A percentile compares a stretch with the other conserved stretches of the same genome.
These are phyloP conservation scores for Xerophyta viscosa DNA, from an alignment of 106 monocot genomes.

Conservation along the genomic window DNA sequence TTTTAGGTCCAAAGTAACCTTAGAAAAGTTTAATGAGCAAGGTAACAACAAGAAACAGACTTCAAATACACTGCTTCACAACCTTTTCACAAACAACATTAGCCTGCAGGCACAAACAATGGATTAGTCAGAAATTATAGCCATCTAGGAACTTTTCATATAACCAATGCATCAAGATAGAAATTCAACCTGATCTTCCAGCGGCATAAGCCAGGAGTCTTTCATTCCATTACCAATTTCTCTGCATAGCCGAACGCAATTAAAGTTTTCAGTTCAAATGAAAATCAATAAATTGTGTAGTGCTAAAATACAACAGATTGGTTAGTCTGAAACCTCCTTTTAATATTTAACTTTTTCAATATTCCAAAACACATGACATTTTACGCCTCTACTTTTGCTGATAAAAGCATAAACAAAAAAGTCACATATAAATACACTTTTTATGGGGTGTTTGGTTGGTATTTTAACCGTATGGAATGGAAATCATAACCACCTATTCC, in stretches of 20 bases:
- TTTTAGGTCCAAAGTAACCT: background rate
- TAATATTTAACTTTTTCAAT: no score
- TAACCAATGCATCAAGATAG: background rate
- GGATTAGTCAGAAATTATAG: background rate
- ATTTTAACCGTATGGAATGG: no score
- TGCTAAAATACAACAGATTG: no score
- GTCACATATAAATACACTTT: no score
- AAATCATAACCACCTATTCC: no score
- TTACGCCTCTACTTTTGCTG: no score
- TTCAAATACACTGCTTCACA: background rate
- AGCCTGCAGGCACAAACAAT: conserved; percentile 15
- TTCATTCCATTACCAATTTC: conserved; percentile 37
- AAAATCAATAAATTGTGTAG: no score
- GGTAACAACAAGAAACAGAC: background rate
- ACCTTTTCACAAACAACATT: conserved; percentile 33
- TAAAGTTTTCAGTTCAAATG: background rate
- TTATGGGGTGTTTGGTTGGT: no score
- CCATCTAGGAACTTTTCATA: no score
- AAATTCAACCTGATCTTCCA: conserved; percentile 28
- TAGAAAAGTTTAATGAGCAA: background rate
- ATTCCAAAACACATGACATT: no score
- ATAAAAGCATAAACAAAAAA: no score
- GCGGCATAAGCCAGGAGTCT: conserved; percentile 44
- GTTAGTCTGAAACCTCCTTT: no score
- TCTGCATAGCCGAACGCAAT: conserved; percentile 13